Evolutionary conservation across 73 alveolate genomes (phyloP).

Genomic region (Blepharisma japonicum): DNA sequence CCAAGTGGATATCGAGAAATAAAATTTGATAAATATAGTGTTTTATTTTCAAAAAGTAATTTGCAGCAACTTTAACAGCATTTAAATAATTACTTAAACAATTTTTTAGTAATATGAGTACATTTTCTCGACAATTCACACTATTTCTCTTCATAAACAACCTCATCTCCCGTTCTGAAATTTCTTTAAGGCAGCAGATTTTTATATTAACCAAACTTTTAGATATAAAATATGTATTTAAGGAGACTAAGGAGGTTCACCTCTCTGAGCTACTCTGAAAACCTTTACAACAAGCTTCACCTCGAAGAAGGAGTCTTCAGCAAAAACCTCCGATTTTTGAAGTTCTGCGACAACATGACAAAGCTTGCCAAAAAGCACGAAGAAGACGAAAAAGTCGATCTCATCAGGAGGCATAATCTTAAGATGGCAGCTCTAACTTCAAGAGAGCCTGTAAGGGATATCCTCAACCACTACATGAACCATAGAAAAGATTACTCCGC

Average conservation of each 20-base stretch:
- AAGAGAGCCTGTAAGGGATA: slow-evolving; percentile 22
- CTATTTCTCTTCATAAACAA: too few relatives aligned
- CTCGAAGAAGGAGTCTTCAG: not conserved
- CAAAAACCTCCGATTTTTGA: not conserved
- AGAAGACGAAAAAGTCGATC: not conserved
- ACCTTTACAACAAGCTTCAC: not conserved
- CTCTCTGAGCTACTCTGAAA: not conserved
- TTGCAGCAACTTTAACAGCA: too few relatives aligned
- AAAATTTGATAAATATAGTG: too few relatives aligned
- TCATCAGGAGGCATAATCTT: not conserved
- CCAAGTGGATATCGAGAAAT: too few relatives aligned
- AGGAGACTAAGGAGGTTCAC: not conserved
- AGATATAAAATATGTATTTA: too few relatives aligned
- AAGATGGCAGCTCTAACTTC: not conserved
- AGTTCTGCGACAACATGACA: slow-evolving; percentile 9
- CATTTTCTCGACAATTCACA: too few relatives aligned
- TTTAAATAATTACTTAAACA: too few relatives aligned
- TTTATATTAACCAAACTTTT: too few relatives aligned
- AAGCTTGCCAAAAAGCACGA: slow-evolving; percentile 12
- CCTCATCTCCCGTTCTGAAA: too few relatives aligned
- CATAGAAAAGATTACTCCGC: not conserved
- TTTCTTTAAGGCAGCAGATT: too few relatives aligned
- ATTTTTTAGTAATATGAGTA: too few relatives aligned
- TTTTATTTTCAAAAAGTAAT: too few relatives aligned
- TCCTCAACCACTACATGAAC: not conserved